Percentiles rank a stretch among this genome's conserved stretches.
These are phyloP conservation scores for Inonotus obliquus DNA, from an alignment of 1,284 basidiomycete species.

Conservation along the genomic window DNA sequence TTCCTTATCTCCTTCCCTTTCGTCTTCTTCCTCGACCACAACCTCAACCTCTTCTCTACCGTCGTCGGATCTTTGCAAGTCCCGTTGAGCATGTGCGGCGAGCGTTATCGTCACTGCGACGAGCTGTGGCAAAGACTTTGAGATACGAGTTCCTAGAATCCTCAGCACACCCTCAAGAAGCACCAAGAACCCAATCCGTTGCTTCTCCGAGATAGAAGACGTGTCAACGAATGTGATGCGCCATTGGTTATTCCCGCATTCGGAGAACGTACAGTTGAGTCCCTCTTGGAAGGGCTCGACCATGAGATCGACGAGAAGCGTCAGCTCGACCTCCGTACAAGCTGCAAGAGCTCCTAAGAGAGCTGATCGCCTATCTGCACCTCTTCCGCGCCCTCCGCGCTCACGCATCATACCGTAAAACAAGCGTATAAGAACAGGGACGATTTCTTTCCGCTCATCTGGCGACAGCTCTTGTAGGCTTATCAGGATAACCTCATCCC, in stretches of 20 bases:
- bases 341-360: constrained; percentile 72
- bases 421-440: constrained; percentile 75
- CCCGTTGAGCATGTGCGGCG: constrained; percentile 57
- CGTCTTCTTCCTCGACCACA: constrained; percentile 27
- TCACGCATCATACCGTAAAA: constrained; percentile 91
- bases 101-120: constrained; percentile 66
- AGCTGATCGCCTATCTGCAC: constrained; percentile 73
- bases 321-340: constrained; percentile 73
- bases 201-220: constrained; percentile 43
- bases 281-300: constrained; percentile 60
- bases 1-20: constrained; percentile 32
- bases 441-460: constrained; percentile 61
- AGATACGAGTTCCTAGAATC: constrained; percentile 71
- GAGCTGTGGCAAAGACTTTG: constrained; percentile 68
- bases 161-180: constrained; percentile 82
- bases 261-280: constrained; percentile 21
- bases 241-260: neutral
- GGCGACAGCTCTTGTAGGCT: constrained; percentile 62
- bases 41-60: constrained; percentile 34
- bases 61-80: constrained; percentile 28
- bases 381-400: constrained; percentile 65
- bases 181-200: constrained; percentile 79
- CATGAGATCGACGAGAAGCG: constrained; percentile 86
- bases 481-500: constrained; percentile 81
- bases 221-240: neutral